Conservation (phyloP, 331 rosid genomes). For the Erythrophleum ivorense region DNA sequence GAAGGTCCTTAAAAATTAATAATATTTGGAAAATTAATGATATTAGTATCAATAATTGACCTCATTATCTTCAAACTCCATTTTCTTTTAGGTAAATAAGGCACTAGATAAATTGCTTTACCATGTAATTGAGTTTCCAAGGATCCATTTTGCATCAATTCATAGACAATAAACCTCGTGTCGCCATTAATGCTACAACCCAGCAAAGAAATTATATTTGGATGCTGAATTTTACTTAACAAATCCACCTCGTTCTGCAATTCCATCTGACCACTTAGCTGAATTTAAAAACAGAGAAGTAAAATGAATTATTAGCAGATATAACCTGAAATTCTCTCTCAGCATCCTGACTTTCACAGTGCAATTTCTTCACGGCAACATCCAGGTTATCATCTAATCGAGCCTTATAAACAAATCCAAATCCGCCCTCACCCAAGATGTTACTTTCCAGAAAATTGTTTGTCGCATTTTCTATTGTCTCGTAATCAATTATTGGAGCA, state of each 20-base stretch:
- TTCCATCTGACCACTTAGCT: slow-evolving; percentile 40
- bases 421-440: slow-evolving; percentile 90
- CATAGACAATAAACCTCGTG: slow-evolving; percentile 79
- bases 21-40: slow-evolving; percentile 7
- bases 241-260: slow-evolving; percentile 91
- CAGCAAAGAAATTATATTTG: slow-evolving; percentile 77
- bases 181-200: slow-evolving; percentile 74
- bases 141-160: slow-evolving; percentile 93
- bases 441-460: slow-evolving; percentile 71
- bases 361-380: slow-evolving; percentile 84
- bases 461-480: slow-evolving; percentile 73
- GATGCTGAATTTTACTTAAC: slow-evolving; percentile 84
- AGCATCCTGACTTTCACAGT: slow-evolving; percentile 66
- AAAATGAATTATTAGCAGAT: slow-evolving; percentile 5
- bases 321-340: slow-evolving; percentile 84
- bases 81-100: background rate
- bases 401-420: slow-evolving; percentile 93
- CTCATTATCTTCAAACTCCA: background rate
- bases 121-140: slow-evolving; percentile 95
- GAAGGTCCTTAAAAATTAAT: slow-evolving; percentile 70
- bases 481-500: slow-evolving; percentile 71
- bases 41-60: slow-evolving; percentile 17
- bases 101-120: slow-evolving; percentile 42
- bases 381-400: slow-evolving; percentile 63
- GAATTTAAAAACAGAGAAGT: background rate